A percentile compares a stretch with the other conserved stretches of the same genome.
These are phyloP conservation scores for Neofusicoccum ribis DNA, from an alignment of 2,329 filamentous ascomycete species.

Conservation along the genomic window DNA sequence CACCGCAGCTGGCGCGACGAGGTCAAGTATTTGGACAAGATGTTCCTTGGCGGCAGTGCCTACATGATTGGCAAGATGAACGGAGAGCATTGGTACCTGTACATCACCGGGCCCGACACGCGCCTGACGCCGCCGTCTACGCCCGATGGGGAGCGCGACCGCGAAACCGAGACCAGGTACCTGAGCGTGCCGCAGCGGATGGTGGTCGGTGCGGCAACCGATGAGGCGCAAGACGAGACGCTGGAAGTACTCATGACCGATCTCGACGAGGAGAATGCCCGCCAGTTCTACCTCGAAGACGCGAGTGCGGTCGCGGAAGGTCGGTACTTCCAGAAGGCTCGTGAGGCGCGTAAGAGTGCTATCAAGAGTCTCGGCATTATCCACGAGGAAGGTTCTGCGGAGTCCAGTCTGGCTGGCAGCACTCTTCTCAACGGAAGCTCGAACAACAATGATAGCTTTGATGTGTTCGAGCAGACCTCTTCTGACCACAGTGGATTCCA, in stretches of 20 bases:
- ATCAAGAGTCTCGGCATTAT: slow-evolving; percentile 62
- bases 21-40: slow-evolving; percentile 86
- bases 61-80: slow-evolving; percentile 99
- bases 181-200: slow-evolving; percentile 61
- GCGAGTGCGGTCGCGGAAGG: slow-evolving; percentile 89
- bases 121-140: slow-evolving; percentile 80
- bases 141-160: slow-evolving; percentile 54
- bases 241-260: slow-evolving; percentile 70
- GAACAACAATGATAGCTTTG: slow-evolving; percentile 59
- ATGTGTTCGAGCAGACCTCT: slow-evolving; percentile 78
- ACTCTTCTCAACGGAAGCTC: slow-evolving; percentile 33
- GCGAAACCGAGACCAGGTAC: slow-evolving; percentile 59
- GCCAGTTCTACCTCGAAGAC: slow-evolving; percentile 71
- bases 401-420: slow-evolving; percentile 39
- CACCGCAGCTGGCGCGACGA: slow-evolving; percentile 98
- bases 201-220: slow-evolving; percentile 42
- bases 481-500: slow-evolving; percentile 61
- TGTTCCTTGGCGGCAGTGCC: slow-evolving; percentile 88
- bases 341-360: slow-evolving; percentile 62
- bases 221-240: slow-evolving; percentile 70
- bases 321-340: slow-evolving; percentile 69
- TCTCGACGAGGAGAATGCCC: slow-evolving; percentile 64
- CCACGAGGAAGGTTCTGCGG: slow-evolving; percentile 48
- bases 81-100: slow-evolving; percentile 98
- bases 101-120: slow-evolving; percentile 85